A percentile compares a stretch with the other conserved stretches of the same genome.
These are phyloP conservation scores for Solanum pimpinellifolium DNA, from an alignment of 257 asterid species.

Conservation along the genomic window DNA sequence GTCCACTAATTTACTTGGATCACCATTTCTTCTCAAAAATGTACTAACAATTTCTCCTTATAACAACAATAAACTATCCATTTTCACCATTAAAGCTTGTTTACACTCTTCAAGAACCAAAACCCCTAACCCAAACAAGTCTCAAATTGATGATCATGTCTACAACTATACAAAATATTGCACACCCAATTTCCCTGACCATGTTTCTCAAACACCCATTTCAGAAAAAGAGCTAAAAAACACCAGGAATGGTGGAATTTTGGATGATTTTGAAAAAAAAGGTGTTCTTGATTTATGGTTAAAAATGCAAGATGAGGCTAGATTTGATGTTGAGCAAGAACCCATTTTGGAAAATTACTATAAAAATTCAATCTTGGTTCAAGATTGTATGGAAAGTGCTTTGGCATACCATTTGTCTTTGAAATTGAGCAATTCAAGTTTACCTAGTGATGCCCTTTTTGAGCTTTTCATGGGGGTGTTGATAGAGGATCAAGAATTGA, in stretches of 20 bases:
- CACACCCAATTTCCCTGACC: slow-evolving; percentile 26
- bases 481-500: slow-evolving; percentile 38
- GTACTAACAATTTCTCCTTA: not conserved
- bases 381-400: slow-evolving; percentile 51
- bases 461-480: slow-evolving; percentile 46
- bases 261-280: not conserved
- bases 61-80: not conserved
- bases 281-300: slow-evolving; percentile 36
- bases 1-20: slow-evolving; percentile 33
- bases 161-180: slow-evolving; percentile 25
- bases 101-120: slow-evolving; percentile 46
- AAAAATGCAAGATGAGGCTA: slow-evolving; percentile 59
- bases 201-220: slow-evolving; percentile 24
- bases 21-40: slow-evolving; percentile 13
- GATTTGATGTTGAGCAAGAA: slow-evolving; percentile 47
- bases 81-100: slow-evolving; percentile 43
- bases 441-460: slow-evolving; percentile 30
- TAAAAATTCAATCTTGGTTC: slow-evolving; percentile 38
- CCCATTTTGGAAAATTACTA: slow-evolving; percentile 59
- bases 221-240: slow-evolving; percentile 9
- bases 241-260: not conserved
- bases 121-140: slow-evolving; percentile 10
- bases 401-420: slow-evolving; percentile 48
- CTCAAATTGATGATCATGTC: slow-evolving; percentile 23
- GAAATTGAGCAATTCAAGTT: slow-evolving; percentile 43